Percentiles rank a stretch among this genome's conserved stretches.
phyloP scores from a whole-genome alignment of 2,329 filamentous ascomycete species.

The Fusarium sp. region DNA sequence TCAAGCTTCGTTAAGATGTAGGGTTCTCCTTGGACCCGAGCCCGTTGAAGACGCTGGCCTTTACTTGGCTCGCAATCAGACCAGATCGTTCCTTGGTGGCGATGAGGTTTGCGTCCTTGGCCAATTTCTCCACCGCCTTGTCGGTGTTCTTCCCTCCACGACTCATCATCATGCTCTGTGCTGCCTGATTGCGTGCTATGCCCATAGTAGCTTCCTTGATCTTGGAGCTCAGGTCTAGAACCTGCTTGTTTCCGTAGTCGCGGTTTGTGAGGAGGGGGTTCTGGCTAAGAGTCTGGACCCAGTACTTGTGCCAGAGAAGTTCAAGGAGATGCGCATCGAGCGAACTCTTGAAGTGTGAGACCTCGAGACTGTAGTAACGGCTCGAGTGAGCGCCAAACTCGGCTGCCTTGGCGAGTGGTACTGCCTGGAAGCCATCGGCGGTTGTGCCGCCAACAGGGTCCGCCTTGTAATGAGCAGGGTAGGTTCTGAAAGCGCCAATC shows the following conservation, averaged over 20 bases:
- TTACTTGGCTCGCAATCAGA: constrained; percentile 71
- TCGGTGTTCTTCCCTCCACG: constrained; percentile 48
- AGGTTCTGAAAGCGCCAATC: constrained; percentile 96
- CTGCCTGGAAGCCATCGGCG: constrained; percentile 75
- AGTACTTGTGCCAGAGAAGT: constrained; percentile 98
- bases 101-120: constrained; percentile 71
- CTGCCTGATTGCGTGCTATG: constrained; percentile 43
- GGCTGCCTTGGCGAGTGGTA: constrained; percentile 92
- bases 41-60: constrained; percentile 70
- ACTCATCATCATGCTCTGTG: constrained; percentile 43
- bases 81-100: constrained; percentile 73
- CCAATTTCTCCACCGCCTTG: constrained; percentile 68
- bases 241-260: constrained; percentile 93
- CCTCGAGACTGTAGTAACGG: constrained; percentile 90
- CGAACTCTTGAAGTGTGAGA: constrained; percentile 94
- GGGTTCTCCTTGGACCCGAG: constrained; percentile 45
- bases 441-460: constrained; percentile 28
- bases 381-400: constrained; percentile 95
- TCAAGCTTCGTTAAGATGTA: constrained; percentile 24
- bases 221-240: constrained; percentile 87
- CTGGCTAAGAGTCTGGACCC: constrained; percentile 95
- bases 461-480: constrained; percentile 78
- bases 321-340: constrained; percentile 90
- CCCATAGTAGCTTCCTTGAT: constrained; percentile 71
- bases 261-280: constrained; percentile 91